Evolutionary conservation across 768 basidiomycete genomes (phyloP), one percentile per base, ranked within the genome.

Genomic region (Boletellus ananas): DNA sequence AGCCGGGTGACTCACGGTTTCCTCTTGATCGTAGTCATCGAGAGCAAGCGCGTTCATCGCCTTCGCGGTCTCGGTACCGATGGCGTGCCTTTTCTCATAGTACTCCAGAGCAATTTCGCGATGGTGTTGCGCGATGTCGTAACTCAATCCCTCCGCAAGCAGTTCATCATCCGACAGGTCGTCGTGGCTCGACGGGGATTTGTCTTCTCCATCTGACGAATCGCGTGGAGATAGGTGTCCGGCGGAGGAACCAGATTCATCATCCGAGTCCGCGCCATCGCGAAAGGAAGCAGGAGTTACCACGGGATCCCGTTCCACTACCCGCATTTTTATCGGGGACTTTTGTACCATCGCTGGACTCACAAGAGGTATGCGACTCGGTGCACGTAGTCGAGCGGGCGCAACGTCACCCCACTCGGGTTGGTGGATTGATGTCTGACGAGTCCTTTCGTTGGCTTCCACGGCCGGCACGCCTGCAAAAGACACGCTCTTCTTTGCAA

Each of bases 91-190:
- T 62, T 81, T 85, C 55, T 75, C 69, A 63, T 84, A 74, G 60
- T 91, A 90, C 55, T 82, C 81, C 36, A 90, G 59, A 16, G 84
- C 81, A 56, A 90, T 77, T 63, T 90, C 87, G 25, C 87, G 82
- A 55, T 89, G 85, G 57, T 86, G 85, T 45, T 73, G 78, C 20
- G 79, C 84, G 43, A 72, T 74, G 55, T 87, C 80, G 29, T 82
- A 68, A 57, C 88, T 83, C 21, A 75, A 71, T 36, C 75, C 78
- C 36, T 83, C 79, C 43, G 76, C 72, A 42, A 70, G 51, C 2
- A 69, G 68, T 23, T 72, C 76, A n/a, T 76, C 74, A 14, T 69
- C 66, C 17, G 52, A 52, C 6, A 64, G 67, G 13, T 58, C 61
- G 17, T 61, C 62, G 27, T 68, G 66, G 25, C 51, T 56, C 17